Evolutionary conservation across 495 filamentous ascomycete genomes (phyloP), one percentile per base, ranked within the genome.

Genomic region (Talaromyces proteolyticus): DNA sequence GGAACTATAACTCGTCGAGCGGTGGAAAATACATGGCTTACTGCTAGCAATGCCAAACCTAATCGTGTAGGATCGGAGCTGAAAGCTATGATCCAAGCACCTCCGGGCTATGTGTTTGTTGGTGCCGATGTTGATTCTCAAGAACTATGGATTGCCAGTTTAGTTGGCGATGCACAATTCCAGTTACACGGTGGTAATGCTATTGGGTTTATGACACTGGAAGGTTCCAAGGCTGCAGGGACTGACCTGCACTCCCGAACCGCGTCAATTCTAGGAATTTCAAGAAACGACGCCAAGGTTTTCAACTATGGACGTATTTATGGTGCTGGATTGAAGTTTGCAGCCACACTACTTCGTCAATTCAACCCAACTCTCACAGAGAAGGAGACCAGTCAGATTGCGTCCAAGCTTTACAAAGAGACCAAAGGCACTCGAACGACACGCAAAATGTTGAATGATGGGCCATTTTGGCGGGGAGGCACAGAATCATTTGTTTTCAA

Each of bases 231-330:
- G 65, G 81, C 88, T 10, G 87, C 87, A 14, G 92, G 91, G 11
- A 99, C 93, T 3, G 93, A 99, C 61, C 69, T 97, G 54, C 93
- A 99, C 68, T 96, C 91, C 22, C 86, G 90, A 21, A 99, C 94
- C 29, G 94, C 93, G 2, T 72, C 75, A 14, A 99, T 96, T 46
- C 64, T 99, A 3, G 91, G 90, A 11, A 99, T 97, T 53, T 92
- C 88, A 0, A 81, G 93, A 26, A 94, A 96, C 54, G 84, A 95
- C 62, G 93, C 93, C 17, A 99, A 99, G 62, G 81, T 99, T 4
- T 99, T 99, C 71, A 99, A 97, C 64, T 99, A 97, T 58, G 93
- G 93, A 10, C 88, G 93, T 20, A 99, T 99, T 44, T 99, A 99
- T 58, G 93, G 93, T 29, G 93, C 93, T 29, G 93, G 93, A 7